These are phyloP conservation scores for Nannochloris sp. DNA, from an alignment of 139 green algal genomes.

Conservation along the genomic window DNA sequence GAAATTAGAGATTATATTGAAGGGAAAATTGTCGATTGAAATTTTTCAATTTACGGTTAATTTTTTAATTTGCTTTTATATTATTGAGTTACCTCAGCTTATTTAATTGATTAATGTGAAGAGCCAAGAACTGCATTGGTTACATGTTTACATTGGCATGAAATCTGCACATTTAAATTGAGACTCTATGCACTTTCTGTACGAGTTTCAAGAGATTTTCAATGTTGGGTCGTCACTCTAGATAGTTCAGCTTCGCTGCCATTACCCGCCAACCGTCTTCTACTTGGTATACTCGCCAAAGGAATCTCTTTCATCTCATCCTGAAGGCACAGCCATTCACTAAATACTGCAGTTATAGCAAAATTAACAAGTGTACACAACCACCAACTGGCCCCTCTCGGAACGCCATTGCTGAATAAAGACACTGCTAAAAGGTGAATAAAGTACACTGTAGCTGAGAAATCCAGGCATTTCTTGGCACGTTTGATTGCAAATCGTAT, in stretches of 20 bases:
- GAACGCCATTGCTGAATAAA: constrained; percentile 52
- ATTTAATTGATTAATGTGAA: background rate
- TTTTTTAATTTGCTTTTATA: background rate
- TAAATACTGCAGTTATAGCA: constrained; percentile 66
- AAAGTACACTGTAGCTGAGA: constrained; percentile 73
- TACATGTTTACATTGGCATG: background rate
- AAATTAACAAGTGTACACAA: constrained; percentile 40
- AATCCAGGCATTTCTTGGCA: constrained; percentile 95
- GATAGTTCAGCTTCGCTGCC: background rate
- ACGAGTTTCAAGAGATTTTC: too few species aligned
- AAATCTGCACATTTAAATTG: too few species aligned
- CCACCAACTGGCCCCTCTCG: constrained; percentile 61
- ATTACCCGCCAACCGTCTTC: background rate
- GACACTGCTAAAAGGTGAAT: constrained; percentile 64
- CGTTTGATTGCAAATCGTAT: constrained; percentile 55
- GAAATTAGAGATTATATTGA: constrained; percentile 49
- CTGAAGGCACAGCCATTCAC: constrained; percentile 86
- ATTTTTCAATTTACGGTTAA: background rate
- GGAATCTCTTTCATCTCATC: constrained; percentile 89
- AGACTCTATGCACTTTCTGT: too few species aligned
- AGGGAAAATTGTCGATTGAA: constrained; percentile 10
- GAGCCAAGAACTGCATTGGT: background rate
- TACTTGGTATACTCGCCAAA: constrained; percentile 17
- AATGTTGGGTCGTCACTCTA: too few species aligned
- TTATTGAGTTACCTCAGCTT: background rate